Base-by-base conservation (phyloP, 2,329 filamentous ascomycete species). In the Cordyceps militaris region DNA sequence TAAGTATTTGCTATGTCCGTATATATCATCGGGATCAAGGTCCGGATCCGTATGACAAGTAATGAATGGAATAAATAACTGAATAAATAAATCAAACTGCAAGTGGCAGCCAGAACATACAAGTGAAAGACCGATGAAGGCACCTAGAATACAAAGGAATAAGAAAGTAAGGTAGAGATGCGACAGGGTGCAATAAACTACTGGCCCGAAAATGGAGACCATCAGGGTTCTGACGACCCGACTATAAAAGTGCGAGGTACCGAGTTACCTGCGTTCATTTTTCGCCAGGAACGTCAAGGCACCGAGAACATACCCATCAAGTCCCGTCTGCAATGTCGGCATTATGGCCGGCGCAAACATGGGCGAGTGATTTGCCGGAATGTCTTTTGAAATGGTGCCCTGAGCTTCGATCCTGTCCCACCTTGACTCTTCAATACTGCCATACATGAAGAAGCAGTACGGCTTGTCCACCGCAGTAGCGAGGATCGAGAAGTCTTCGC, bases 401-500 rank as follows among this genome's bases (percentile, higher is more conserved):
- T 62, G 61, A 1, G 30, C 53, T 6, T 60, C 54, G 1, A 51
- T 60, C 11, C 52, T 28, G 16, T 66, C 64, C 63, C 64, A 68
- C 0, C 58, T n/a, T 4, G 42, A 56, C 3, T 44, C 51, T 0
- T 62, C 61, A 0, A 63, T 57, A 4, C 62, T 63, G 0, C 66
- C 66, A 8, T 60, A 66, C 0, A 59, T 58, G 28, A 65, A 67
- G 21, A 67, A 67, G 9, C 59, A 60, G 6, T 57, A 63, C 0
- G 65, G 65, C n/a, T 51, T 63, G 0, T 60, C 8, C 26, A 51
- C 46, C 21, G 58, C 46, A 13, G 62, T 61, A 1, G 67, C 65
- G 3, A 70, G 46, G 6, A 66, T 62, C 0, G 61, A 61, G 30
- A 86, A 85, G 60, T 87, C 84, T 62, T 87, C 84, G 44, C 76